A percentile compares a stretch with the other conserved stretches of the same genome.
Conservation (phyloP, 345 rosid genomes). For the Microthlaspi erraticum region DNA sequence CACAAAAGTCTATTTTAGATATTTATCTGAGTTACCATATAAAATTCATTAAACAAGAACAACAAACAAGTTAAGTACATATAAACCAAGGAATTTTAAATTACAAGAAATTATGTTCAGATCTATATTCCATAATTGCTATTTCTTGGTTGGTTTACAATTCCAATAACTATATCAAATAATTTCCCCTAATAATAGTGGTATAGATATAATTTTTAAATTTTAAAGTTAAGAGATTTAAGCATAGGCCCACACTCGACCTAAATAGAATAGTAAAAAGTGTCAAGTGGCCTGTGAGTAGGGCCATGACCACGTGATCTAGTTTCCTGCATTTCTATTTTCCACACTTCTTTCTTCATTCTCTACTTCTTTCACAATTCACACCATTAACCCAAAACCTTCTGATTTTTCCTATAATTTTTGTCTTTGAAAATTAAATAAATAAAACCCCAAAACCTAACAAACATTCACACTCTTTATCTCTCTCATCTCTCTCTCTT, state of each 20-base stretch:
- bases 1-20: background rate
- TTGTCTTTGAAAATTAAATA: slow-evolving; percentile 26
- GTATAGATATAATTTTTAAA: background rate
- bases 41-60: slow-evolving; percentile 1
- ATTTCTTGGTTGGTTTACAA: slow-evolving; percentile 30
- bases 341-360: slow-evolving; percentile 33
- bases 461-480: slow-evolving; percentile 38
- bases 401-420: background rate
- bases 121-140: slow-evolving; percentile 24
- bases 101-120: background rate
- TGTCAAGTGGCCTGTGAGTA: slow-evolving; percentile 45
- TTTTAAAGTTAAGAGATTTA: background rate
- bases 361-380: slow-evolving; percentile 39
- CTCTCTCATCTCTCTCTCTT: slow-evolving; percentile 21
- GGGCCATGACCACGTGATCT: slow-evolving; percentile 47
- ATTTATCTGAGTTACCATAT: background rate
- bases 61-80: background rate
- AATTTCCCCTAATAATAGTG: slow-evolving; percentile 20
- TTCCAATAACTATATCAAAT: background rate
- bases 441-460: slow-evolving; percentile 43
- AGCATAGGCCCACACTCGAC: slow-evolving; percentile 40
- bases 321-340: slow-evolving; percentile 32
- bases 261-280: slow-evolving; percentile 46
- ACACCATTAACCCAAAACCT: slow-evolving; percentile 28
- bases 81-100: background rate